Percentiles rank a stretch among this genome's conserved stretches.
phyloP scores from a whole-genome alignment of 331 rosid species.

The Prunus yedoensis region DNA sequence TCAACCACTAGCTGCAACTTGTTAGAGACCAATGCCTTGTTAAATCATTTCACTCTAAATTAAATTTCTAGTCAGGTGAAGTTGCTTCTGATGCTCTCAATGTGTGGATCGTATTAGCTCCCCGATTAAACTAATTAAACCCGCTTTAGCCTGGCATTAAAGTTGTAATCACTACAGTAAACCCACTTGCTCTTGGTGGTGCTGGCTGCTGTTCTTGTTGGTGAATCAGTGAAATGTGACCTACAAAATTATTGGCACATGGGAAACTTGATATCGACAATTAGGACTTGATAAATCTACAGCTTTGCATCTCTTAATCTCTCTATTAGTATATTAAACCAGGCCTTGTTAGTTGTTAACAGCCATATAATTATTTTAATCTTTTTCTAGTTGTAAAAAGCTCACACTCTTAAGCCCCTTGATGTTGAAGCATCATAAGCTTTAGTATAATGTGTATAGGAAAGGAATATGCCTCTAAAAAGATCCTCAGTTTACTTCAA shows the following conservation, averaged over 20 bases:
- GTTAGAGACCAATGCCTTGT: slow-evolving; percentile 7
- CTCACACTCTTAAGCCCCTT: slow-evolving; percentile 14
- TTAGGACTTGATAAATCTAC: neutral
- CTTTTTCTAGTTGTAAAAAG: neutral
- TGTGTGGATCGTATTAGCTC: slow-evolving; percentile 3
- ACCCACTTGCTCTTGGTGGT: slow-evolving; percentile 29
- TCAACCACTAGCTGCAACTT: slow-evolving; percentile 23
- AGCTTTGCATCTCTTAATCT: too few relatives aligned
- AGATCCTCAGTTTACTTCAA: slow-evolving; percentile 21
- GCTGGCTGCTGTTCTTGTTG: slow-evolving; percentile 31
- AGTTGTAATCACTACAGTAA: slow-evolving; percentile 7
- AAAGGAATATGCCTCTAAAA: slow-evolving; percentile 28
- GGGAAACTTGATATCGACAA: slow-evolving; percentile 24
- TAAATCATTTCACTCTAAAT: slow-evolving; percentile 6
- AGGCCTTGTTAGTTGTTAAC: slow-evolving; percentile 6
- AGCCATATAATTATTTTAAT: slow-evolving; percentile 1
- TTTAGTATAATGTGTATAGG: slow-evolving; percentile 1
- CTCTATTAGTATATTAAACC: neutral
- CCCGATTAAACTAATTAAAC: slow-evolving; percentile 18
- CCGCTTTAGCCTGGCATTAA: slow-evolving; percentile 21
- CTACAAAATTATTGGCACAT: slow-evolving; percentile 11
- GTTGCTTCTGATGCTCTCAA: neutral
- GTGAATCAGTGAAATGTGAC: slow-evolving; percentile 18
- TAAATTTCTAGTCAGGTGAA: slow-evolving; percentile 16
- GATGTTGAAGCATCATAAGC: slow-evolving; percentile 30